Base-by-base conservation (phyloP, 179 eudicot genomes). In the Silene coronaria region DNA sequence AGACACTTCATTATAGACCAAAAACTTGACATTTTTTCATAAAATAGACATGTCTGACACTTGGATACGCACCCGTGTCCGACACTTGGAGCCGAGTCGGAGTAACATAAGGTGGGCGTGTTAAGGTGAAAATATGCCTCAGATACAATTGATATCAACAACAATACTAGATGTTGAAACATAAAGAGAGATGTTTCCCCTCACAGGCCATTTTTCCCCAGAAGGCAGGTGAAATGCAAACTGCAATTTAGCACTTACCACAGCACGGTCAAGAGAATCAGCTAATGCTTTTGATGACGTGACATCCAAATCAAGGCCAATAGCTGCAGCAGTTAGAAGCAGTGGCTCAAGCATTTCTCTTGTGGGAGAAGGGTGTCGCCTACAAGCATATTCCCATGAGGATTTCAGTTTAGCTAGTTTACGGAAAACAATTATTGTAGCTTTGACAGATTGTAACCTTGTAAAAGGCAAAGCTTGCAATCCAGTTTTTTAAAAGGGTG, bases 351-450 rank as follows among this genome's bases (percentile, higher is more conserved):
- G 93, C 99, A 95, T 95, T 83, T 92, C 99, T 80, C 86, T 88
- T 21, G 97, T 92, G 79, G 99, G 99, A 84, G 82, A 88, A 59
- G 99, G 99, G 83, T 95, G 99, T 60, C 99, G 97, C 84, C 99
- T 95, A 86, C 77, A 80, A 79, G 58, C 30, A 78, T 28, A 51
- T 11, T 45, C 45, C 72, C 55, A 42, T 45, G 55, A 19, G 21
- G 46, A 69, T 12, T 32, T 30, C 51, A 27, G 19, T 23, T 5
- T 32, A 28, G 30, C 63, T 51, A 26, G 32, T 17, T 45, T 67
- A 22, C 24, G 30, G 36, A 71, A 21, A 46, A 48, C 13, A 13
- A 51, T 48, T 65, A 51, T 10, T 64, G 38, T 1, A 78, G 38
- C 38, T 34, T 72, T n/a, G 27, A 76, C 19, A 65, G 28, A 51